Conservation (phyloP, 2,329 filamentous ascomycete species). For the Bisporella sp. region DNA sequence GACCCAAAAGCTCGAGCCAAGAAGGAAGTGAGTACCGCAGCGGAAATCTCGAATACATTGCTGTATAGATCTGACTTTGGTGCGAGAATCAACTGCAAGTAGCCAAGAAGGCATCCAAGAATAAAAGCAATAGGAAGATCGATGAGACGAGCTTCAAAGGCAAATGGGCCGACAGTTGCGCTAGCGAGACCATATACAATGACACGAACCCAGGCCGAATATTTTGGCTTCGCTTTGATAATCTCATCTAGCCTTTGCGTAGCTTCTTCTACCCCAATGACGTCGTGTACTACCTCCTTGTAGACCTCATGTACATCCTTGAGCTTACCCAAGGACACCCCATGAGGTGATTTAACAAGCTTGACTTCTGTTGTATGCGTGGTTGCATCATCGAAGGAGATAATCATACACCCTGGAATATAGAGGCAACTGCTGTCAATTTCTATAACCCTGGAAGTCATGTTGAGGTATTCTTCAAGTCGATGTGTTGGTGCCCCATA, state of each 20-base stretch:
- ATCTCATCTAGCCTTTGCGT: slow-evolving; percentile 53
- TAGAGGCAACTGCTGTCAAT: slow-evolving; percentile 89
- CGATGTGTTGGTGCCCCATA: slow-evolving; percentile 89
- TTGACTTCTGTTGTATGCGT: slow-evolving; percentile 78
- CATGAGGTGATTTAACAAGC: slow-evolving; percentile 60
- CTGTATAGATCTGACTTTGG: slow-evolving; percentile 61
- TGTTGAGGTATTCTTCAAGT: slow-evolving; percentile 84
- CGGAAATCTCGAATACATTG: slow-evolving; percentile 59
- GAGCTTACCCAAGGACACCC: slow-evolving; percentile 67
- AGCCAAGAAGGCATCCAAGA: slow-evolving; percentile 62
- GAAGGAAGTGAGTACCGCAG: slow-evolving; percentile 55
- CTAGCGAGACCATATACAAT: slow-evolving; percentile 67
- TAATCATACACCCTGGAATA: slow-evolving; percentile 87
- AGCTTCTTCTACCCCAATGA: slow-evolving; percentile 65
- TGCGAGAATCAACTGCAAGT: slow-evolving; percentile 63
- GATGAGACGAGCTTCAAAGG: slow-evolving; percentile 63
- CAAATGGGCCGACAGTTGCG: slow-evolving; percentile 66
- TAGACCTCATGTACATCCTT: slow-evolving; percentile 71
- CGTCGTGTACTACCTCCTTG: slow-evolving; percentile 75
- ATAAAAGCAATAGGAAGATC: slow-evolving; percentile 67
- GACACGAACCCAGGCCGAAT: slow-evolving; percentile 45
- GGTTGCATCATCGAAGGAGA: slow-evolving; percentile 72
- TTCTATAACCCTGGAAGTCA: slow-evolving; percentile 81
- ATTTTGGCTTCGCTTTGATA: slow-evolving; percentile 39
- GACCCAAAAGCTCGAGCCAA: slow-evolving; percentile 57